Evolutionary conservation across 805 yeast genomes (phyloP), one percentile per base, ranked within the genome.

Genomic region (Cyberlindnera veronae): DNA sequence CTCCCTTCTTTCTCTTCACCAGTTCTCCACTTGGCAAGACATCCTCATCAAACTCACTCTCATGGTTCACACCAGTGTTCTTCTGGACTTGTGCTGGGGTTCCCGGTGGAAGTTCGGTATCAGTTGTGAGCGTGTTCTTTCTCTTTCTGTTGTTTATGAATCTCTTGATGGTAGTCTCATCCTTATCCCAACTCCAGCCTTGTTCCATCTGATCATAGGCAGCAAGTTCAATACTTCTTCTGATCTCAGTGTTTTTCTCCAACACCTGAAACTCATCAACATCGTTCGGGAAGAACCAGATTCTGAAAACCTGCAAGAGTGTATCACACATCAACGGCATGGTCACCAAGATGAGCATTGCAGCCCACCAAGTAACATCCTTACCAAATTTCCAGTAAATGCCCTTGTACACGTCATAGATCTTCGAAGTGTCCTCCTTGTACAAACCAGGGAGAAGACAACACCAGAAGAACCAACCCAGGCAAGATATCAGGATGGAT

Each of bases 391-490:
- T 77, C 35, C 79, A 62, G 42, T 72, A 69, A 34, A 93, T 67
- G 3, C 93, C 95, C 45, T 75, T 70, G 7, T 70, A 67, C 3
- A 85, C 96, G 58, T 76, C 85, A 61, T 77, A 89, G 12, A 85
- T 84, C 39, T 76, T 24, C 71, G 69, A 38, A 56, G 75, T 56
- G 64, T 75, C 50, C 56, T 62, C 54, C 62, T 63, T 67, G 58
- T 86, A 83, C n/a, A 90, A 63, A 4, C 71, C 73, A 56, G 90
- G 85, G 34, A 91, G 74, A 21, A 89, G 60, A 40, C 84, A 70
- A 59, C 86, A 80, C 96, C 97, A 93, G 11, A 81, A 51, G 7
- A 84, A 64, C 81, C 95, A 93, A 1, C 98, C 99, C 18, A 81
- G 77, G 23, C 80, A 80, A 0, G 96, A 86, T 13, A 89, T 69